phyloP scores from a whole-genome alignment of 768 basidiomycete genomes.

The Gautieria morchelliformis region DNA sequence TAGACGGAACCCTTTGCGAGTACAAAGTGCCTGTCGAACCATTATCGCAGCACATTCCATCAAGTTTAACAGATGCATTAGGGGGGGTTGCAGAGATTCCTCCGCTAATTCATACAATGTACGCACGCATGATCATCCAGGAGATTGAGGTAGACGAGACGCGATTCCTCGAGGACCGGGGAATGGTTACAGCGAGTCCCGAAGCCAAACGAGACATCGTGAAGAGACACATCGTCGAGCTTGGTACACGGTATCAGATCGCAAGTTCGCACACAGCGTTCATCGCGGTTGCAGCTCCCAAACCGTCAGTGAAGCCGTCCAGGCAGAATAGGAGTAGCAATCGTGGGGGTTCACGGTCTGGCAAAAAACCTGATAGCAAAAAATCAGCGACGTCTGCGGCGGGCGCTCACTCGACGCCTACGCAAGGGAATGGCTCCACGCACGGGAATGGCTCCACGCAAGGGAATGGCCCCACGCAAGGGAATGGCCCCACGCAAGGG shows the following conservation, averaged over 20 bases:
- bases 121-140: conserved; percentile 44
- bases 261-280: conserved; percentile 52
- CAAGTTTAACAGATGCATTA: neutral
- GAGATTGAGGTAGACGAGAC: conserved; percentile 30
- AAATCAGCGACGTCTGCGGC: no score
- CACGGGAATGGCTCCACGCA: conserved; percentile 1
- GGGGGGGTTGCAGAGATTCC: conserved; percentile 17
- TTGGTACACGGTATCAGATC: conserved; percentile 40
- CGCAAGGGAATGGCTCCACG: conserved; percentile 12
- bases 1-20: conserved; percentile 15
- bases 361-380: no score
- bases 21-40: neutral
- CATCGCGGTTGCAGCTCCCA: conserved; percentile 34
- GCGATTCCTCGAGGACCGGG: neutral
- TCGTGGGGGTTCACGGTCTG: conserved; percentile 31
- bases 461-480: no score
- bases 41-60: neutral
- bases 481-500: conserved; percentile 23
- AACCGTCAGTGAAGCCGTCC: neutral
- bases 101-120: conserved; percentile 39
- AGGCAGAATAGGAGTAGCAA: neutral
- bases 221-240: conserved; percentile 37
- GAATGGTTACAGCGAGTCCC: conserved; percentile 19
- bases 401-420: conserved; percentile 18
- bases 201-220: conserved; percentile 30